phyloP scores from a whole-genome alignment of 2,329 filamentous ascomycete genomes.

The Didymella exigua region DNA sequence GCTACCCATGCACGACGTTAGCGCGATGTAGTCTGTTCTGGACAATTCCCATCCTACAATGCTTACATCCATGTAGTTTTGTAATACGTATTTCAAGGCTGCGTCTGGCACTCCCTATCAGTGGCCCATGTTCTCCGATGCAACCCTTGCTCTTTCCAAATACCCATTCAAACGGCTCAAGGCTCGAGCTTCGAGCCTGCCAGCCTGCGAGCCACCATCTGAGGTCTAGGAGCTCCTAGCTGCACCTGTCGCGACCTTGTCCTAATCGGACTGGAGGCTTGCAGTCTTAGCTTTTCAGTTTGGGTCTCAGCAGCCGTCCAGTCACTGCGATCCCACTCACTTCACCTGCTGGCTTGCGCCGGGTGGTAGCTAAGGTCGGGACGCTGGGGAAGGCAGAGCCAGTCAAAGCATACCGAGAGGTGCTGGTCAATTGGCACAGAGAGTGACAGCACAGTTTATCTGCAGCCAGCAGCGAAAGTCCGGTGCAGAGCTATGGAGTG shows the following conservation, averaged over 20 bases:
- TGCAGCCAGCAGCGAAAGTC: background rate
- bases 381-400: background rate
- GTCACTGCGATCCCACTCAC: conserved; percentile 2
- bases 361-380: conserved; percentile 1
- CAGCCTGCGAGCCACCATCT: conserved; percentile 19
- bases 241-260: conserved; percentile 14
- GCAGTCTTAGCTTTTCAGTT: conserved; percentile 24
- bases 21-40: conserved; percentile 20
- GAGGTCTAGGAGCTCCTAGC: conserved; percentile 9
- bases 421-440: background rate
- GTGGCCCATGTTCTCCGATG: background rate
- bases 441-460: background rate
- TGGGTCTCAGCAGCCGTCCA: conserved; percentile 6
- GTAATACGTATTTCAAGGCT: conserved; percentile 1
- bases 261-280: conserved; percentile 8
- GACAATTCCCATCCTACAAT: background rate
- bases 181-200: conserved; percentile 4
- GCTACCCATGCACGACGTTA: conserved; percentile 27
- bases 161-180: conserved; percentile 1
- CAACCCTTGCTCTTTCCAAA: conserved; percentile 1
- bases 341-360: conserved; percentile 2
- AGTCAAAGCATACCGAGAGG: background rate
- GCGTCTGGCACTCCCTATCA: background rate
- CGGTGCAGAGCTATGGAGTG: background rate
- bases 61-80: conserved; percentile 1